Conservation (phyloP, 78 protist genomes). For the Protostelium mycophagum region DNA sequence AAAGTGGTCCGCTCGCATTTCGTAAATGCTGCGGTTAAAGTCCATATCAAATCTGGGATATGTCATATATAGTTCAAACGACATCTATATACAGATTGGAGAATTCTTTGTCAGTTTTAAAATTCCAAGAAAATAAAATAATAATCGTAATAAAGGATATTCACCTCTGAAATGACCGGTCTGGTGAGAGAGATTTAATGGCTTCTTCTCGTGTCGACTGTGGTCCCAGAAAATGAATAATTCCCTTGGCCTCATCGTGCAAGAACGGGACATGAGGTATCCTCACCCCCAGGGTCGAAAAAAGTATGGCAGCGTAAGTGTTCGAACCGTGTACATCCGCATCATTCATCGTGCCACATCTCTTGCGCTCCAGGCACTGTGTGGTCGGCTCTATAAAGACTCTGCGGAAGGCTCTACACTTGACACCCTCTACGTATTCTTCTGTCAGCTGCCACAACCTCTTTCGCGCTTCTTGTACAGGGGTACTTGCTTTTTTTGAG, state of each 20-base stretch:
- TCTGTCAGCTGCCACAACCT: neutral
- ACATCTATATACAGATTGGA: too few relatives aligned
- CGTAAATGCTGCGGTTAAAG: too few relatives aligned
- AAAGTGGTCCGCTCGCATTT: neutral
- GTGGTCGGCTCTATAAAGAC: neutral
- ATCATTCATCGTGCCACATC: neutral
- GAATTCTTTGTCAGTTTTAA: too few relatives aligned
- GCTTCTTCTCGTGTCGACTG: neutral
- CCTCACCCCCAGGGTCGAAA: neutral
- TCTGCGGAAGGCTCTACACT: neutral
- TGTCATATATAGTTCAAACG: too few relatives aligned
- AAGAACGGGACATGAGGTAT: neutral
- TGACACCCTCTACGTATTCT: neutral
- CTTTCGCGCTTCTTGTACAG: neutral
- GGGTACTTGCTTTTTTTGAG: too few relatives aligned
- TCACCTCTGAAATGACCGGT: neutral
- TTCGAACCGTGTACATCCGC: neutral
- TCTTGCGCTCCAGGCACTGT: neutral
- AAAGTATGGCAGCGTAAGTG: neutral
- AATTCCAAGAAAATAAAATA: neutral
- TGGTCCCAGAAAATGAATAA: neutral
- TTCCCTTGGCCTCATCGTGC: neutral
- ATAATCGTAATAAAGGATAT: neutral
- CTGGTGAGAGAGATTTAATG: neutral
- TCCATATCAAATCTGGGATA: too few relatives aligned